These are phyloP conservation scores for Triadica sebifera DNA, from an alignment of 345 rosid genomes.

Conservation along the genomic window DNA sequence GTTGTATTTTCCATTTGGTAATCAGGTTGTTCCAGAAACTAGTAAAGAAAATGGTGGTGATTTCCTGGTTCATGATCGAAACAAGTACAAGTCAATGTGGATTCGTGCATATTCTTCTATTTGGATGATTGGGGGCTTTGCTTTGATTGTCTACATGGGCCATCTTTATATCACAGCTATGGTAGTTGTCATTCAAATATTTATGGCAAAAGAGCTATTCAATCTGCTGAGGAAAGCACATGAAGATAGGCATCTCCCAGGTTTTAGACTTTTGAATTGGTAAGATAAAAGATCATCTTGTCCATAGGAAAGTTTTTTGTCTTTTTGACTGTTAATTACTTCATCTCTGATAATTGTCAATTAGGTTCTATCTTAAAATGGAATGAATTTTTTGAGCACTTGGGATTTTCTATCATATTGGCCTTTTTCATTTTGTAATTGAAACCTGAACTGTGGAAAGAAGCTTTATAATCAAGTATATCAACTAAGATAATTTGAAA, in stretches of 20 bases:
- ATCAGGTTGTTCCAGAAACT: constrained; percentile 56
- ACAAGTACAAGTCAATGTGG: constrained; percentile 77
- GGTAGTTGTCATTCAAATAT: constrained; percentile 93
- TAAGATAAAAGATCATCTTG: constrained; percentile 21
- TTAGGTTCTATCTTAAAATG: not conserved
- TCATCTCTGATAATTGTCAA: not conserved
- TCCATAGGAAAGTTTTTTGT: not conserved
- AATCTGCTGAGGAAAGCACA: constrained; percentile 78
- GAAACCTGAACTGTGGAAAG: not conserved
- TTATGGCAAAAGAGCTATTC: constrained; percentile 89
- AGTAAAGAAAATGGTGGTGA: constrained; percentile 55
- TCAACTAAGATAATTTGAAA: not conserved
- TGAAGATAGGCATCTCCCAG: constrained; percentile 83
- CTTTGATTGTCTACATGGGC: constrained; percentile 81
- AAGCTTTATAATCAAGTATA: too few relatives aligned
- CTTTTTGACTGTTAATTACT: not conserved
- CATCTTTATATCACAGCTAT: constrained; percentile 96
- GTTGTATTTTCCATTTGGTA: not conserved
- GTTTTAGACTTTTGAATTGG: constrained; percentile 87
- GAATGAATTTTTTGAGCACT: not conserved
- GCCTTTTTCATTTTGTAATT: not conserved
- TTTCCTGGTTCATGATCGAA: constrained; percentile 66
- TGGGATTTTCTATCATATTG: not conserved
- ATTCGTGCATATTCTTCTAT: constrained; percentile 68
- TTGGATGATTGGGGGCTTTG: constrained; percentile 95